Evolutionary conservation across 1,139 yeast species (phyloP).

Genomic region (Hyphopichia wangnamkhiaoensis): DNA sequence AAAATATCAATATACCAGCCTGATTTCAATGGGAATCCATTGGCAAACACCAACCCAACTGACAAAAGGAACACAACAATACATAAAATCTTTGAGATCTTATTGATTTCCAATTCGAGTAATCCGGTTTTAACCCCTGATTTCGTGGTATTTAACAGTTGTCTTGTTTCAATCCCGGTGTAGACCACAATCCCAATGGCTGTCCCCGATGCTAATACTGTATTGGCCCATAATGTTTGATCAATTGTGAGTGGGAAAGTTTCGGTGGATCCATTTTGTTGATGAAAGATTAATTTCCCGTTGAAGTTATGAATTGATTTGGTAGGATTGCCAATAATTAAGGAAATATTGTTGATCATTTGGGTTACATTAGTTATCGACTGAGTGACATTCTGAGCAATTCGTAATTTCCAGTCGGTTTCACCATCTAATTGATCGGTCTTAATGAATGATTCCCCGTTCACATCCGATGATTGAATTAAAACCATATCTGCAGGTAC

Average conservation of each 20-base stretch:
- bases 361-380: slow-evolving; percentile 38
- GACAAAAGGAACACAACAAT: slow-evolving; percentile 81
- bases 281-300: slow-evolving; percentile 63
- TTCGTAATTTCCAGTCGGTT: slow-evolving; percentile 95
- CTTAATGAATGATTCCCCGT: slow-evolving; percentile 90
- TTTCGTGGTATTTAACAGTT: slow-evolving; percentile 86
- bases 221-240: slow-evolving; percentile 97
- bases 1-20: slow-evolving; percentile 88
- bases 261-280: slow-evolving; percentile 36
- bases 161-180: slow-evolving; percentile 93
- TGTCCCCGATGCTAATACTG: slow-evolving; percentile 91
- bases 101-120: slow-evolving; percentile 87
- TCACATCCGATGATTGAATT: slow-evolving; percentile 67
- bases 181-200: slow-evolving; percentile 86
- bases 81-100: slow-evolving; percentile 84
- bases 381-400: slow-evolving; percentile 78
- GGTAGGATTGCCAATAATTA: slow-evolving; percentile 76
- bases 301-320: slow-evolving; percentile 79
- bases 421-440: slow-evolving; percentile 99
- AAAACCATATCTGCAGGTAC: slow-evolving; percentile 92
- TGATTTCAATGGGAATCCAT: slow-evolving; percentile 64
- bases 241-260: slow-evolving; percentile 77
- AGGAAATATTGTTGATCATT: slow-evolving; percentile 41
- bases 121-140: slow-evolving; percentile 91
- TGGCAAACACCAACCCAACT: slow-evolving; percentile 71